phyloP scores from a whole-genome alignment of 495 filamentous ascomycete genomes.

The Aspergillus affinis region DNA sequence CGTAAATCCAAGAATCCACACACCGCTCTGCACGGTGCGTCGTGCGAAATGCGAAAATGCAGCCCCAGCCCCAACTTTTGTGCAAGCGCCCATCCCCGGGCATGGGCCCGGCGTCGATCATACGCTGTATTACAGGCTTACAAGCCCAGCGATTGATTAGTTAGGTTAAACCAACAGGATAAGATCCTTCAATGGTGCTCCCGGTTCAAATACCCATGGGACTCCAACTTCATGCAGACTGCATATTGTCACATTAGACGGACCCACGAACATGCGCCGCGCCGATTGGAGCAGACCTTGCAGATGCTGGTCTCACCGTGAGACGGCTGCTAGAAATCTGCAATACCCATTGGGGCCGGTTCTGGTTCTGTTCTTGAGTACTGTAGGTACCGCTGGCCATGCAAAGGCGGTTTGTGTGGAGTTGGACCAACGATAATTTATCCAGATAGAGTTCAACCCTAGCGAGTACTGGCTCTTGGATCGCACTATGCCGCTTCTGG shows the following conservation, averaged over 20 bases:
- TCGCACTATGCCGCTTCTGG: slow-evolving; percentile 6
- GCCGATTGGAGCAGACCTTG: not conserved
- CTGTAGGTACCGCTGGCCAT: not conserved
- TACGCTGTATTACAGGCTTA: not conserved
- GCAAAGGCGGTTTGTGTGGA: slow-evolving; percentile 5
- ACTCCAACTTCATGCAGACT: not conserved
- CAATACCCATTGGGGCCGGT: not conserved
- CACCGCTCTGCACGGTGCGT: not conserved
- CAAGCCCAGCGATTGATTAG: not conserved
- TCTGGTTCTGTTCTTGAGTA: not conserved
- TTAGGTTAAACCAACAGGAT: not conserved
- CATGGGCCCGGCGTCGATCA: not conserved
- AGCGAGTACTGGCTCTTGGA: not conserved
- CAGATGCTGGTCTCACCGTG: not conserved
- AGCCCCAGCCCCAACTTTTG: not conserved
- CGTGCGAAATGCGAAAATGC: not conserved
- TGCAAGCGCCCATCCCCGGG: not conserved
- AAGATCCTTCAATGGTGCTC: not conserved
- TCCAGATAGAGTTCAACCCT: slow-evolving; percentile 8
- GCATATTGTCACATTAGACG: not conserved
- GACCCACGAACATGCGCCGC: not conserved
- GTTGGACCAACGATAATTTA: not conserved
- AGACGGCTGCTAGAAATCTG: not conserved
- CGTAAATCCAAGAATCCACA: not conserved
- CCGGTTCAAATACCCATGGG: not conserved